These are phyloP conservation scores for Vickermania ingenoplastis DNA, from an alignment of 208 protist genomes.

Conservation along the genomic window DNA sequence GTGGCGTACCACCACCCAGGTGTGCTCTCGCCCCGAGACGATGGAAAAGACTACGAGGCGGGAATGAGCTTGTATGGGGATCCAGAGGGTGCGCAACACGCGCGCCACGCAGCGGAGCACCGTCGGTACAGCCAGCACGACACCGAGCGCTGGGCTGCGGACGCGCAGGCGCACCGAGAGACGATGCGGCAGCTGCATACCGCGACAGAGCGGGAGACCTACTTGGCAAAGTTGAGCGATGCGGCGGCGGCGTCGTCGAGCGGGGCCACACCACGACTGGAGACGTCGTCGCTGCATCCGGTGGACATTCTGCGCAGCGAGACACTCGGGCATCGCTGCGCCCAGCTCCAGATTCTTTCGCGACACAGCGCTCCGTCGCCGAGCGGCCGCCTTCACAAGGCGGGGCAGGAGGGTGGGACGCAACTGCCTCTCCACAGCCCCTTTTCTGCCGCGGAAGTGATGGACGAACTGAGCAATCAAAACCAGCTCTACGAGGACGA, in stretches of 20 bases:
- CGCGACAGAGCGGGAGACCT: slow-evolving; percentile 25
- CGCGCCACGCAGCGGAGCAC: slow-evolving; percentile 26
- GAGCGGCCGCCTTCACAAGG: background rate
- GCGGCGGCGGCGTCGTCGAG: slow-evolving; percentile 21
- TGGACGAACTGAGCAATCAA: slow-evolving; percentile 8
- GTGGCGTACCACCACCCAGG: slow-evolving; percentile 56
- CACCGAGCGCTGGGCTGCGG: slow-evolving; percentile 14
- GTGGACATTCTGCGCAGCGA: slow-evolving; percentile 31
- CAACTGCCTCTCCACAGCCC: slow-evolving; percentile 5
- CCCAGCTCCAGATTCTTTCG: background rate
- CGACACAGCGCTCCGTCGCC: background rate
- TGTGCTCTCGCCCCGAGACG: background rate
- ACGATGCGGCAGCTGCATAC: slow-evolving; percentile 20
- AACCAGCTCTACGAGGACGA: slow-evolving; percentile 19
- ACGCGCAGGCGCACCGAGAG: slow-evolving; percentile 23
- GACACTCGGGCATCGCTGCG: background rate
- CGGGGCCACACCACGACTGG: slow-evolving; percentile 14
- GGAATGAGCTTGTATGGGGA: background rate
- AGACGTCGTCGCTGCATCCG: slow-evolving; percentile 15
- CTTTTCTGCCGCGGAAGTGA: slow-evolving; percentile 15
- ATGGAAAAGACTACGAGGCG: background rate
- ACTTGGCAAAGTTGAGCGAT: slow-evolving; percentile 16
- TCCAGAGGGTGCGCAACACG: slow-evolving; percentile 16
- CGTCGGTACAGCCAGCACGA: slow-evolving; percentile 58
- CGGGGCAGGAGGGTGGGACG: background rate